Evolutionary conservation across 2,329 filamentous ascomycete species (phyloP).

Genomic region (Aspergillus brasiliensis): DNA sequence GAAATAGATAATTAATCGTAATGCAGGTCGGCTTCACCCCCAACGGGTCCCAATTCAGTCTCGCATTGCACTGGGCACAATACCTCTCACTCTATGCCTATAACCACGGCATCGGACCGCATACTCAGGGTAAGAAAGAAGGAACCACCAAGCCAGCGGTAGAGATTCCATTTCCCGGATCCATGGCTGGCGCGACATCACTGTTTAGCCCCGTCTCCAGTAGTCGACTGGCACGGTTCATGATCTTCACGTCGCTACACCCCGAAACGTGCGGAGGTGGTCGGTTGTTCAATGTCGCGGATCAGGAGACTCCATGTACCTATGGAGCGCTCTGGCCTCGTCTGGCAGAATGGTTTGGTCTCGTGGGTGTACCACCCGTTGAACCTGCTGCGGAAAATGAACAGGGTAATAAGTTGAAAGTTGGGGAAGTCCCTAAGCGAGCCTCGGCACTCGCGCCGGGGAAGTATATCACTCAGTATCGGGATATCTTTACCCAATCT

Average conservation of each 20-base stretch:
- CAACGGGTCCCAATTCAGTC: constrained; percentile 30
- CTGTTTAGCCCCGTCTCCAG: constrained; percentile 32
- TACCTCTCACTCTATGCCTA: constrained; percentile 34
- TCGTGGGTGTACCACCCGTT: constrained; percentile 26
- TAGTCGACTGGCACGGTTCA: constrained; percentile 27
- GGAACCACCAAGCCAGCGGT: background rate
- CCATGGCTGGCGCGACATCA: constrained; percentile 21
- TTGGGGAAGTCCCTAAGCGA: background rate
- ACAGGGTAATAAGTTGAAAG: background rate
- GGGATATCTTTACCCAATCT: constrained; percentile 30
- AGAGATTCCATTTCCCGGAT: constrained; percentile 30
- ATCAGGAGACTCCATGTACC: constrained; percentile 24
- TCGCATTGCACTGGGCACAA: constrained; percentile 33
- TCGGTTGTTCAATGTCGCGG: constrained; percentile 33
- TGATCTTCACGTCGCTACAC: constrained; percentile 32
- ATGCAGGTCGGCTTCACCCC: constrained; percentile 32
- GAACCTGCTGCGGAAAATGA: background rate
- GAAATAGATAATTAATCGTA: background rate
- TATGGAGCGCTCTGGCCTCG: constrained; percentile 31
- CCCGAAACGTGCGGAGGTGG: constrained; percentile 25
- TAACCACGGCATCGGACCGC: constrained; percentile 21
- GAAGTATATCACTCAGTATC: constrained; percentile 31
- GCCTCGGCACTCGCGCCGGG: constrained; percentile 12
- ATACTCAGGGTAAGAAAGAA: background rate
- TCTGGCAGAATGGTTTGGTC: constrained; percentile 34